phyloP scores from a whole-genome alignment of 441 rosid species.

The Viola pubescens region DNA sequence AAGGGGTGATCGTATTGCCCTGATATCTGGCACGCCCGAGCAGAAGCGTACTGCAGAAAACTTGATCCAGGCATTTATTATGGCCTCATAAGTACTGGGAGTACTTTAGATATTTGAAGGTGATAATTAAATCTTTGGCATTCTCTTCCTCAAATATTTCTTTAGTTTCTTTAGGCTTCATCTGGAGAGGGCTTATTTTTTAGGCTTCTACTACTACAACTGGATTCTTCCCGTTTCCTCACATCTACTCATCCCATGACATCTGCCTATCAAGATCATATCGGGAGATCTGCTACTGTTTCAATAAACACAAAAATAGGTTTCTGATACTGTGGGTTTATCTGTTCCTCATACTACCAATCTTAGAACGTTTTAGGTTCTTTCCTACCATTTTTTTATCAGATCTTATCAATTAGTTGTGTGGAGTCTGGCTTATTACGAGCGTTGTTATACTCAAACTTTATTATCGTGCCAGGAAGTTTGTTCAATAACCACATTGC shows the following conservation, averaged over 20 bases:
- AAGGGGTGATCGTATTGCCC: slow-evolving; percentile 81
- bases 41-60: slow-evolving; percentile 90
- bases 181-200: slow-evolving; percentile 25
- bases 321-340: slow-evolving; percentile 23
- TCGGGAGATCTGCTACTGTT: slow-evolving; percentile 29
- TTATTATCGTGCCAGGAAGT: slow-evolving; percentile 21
- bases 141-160: slow-evolving; percentile 24
- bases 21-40: slow-evolving; percentile 79
- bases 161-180: slow-evolving; percentile 37
- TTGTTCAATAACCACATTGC: slow-evolving; percentile 21
- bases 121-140: slow-evolving; percentile 34
- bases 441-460: slow-evolving; percentile 24
- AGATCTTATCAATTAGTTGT: slow-evolving; percentile 27
- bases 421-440: slow-evolving; percentile 29
- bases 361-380: slow-evolving; percentile 52
- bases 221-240: slow-evolving; percentile 25
- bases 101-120: slow-evolving; percentile 23
- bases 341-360: slow-evolving; percentile 28
- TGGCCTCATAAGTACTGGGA: slow-evolving; percentile 57
- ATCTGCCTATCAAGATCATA: slow-evolving; percentile 34
- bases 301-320: slow-evolving; percentile 30
- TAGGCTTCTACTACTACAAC: slow-evolving; percentile 35
- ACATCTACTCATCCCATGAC: slow-evolving; percentile 15
- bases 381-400: slow-evolving; percentile 39
- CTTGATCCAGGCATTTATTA: slow-evolving; percentile 92